Percentiles rank a stretch among this genome's conserved stretches.
These are phyloP conservation scores for Bjerkandera adusta DNA, from an alignment of 1,284 basidiomycete genomes.

Conservation along the genomic window DNA sequence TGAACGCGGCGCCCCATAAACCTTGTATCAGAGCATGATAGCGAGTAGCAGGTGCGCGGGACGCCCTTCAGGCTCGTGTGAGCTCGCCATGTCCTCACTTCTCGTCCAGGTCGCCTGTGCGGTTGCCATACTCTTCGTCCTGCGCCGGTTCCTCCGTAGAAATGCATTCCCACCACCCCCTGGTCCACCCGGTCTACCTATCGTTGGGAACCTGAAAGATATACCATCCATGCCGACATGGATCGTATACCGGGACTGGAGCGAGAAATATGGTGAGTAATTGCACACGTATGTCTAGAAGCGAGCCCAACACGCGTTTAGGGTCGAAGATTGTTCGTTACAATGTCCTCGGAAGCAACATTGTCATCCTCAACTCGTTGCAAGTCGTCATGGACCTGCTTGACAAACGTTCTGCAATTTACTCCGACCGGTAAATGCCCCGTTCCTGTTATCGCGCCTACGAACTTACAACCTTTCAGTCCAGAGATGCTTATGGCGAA, in stretches of 20 bases:
- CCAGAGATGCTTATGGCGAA: not conserved
- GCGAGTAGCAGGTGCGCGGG: too few species aligned
- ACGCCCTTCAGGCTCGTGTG: too few species aligned
- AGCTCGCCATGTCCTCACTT: too few species aligned
- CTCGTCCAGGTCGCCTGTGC: too few species aligned
- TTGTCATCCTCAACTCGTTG: constrained; percentile 15
- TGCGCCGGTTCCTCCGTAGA: too few species aligned
- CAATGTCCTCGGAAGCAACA: constrained; percentile 9
- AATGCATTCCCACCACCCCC: not conserved
- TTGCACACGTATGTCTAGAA: too few species aligned
- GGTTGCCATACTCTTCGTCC: too few species aligned
- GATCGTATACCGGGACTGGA: not conserved
- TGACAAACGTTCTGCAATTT: constrained; percentile 13
- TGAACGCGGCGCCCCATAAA: too few species aligned
- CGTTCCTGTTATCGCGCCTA: too few species aligned
- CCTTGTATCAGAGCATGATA: too few species aligned
- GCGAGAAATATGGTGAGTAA: not conserved
- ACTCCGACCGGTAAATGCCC: constrained; percentile 13
- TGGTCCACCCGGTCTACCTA: not conserved
- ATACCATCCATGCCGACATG: not conserved
- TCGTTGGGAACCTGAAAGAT: not conserved
- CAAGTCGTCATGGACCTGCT: constrained; percentile 16
- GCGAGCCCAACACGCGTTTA: too few species aligned
- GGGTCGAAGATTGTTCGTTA: constrained; percentile 11
- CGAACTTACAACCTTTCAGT: not conserved